Conservation (phyloP, 352 stramenopile species). For the Phytophthora niederhauseri region DNA sequence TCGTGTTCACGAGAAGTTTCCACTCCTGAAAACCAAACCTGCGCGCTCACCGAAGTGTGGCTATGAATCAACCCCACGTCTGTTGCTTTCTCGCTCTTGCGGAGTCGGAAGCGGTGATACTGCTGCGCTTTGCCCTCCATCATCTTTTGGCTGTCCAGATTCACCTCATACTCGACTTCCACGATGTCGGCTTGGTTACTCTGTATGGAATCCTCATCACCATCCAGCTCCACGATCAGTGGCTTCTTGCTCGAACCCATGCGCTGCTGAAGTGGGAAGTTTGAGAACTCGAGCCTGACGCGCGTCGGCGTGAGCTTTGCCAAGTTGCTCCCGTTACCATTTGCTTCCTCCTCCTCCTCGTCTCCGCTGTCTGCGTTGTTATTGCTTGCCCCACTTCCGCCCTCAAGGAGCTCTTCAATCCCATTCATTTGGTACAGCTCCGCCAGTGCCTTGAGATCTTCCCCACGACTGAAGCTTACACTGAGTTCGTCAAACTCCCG, state of each 20-base stretch:
- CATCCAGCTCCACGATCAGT: slow-evolving; percentile 69
- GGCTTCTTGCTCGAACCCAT: slow-evolving; percentile 35
- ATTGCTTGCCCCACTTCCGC: slow-evolving; percentile 6
- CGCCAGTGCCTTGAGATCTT: slow-evolving; percentile 70
- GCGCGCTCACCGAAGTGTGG: slow-evolving; percentile 43
- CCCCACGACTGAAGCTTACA: slow-evolving; percentile 44
- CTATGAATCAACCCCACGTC: slow-evolving; percentile 27
- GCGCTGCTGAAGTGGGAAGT: slow-evolving; percentile 7
- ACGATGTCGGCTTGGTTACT: slow-evolving; percentile 19
- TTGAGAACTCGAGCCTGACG: slow-evolving; percentile 59
- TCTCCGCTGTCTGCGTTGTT: slow-evolving; percentile 7
- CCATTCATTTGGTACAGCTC: slow-evolving; percentile 85
- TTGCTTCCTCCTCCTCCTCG: slow-evolving; percentile 12
- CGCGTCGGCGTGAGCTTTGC: slow-evolving; percentile 22
- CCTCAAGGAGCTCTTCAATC: slow-evolving; percentile 77
- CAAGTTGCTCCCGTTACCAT: slow-evolving; percentile 12
- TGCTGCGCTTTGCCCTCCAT: slow-evolving; percentile 60
- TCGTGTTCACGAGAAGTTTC: slow-evolving; percentile 12
- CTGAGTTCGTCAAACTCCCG: slow-evolving; percentile 55
- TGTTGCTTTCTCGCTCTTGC: neutral
- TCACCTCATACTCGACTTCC: slow-evolving; percentile 49
- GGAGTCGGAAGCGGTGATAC: slow-evolving; percentile 70
- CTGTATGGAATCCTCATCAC: slow-evolving; percentile 32
- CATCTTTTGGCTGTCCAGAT: slow-evolving; percentile 48
- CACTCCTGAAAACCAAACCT: slow-evolving; percentile 37